Evolutionary conservation across 2,329 filamentous ascomycete species (phyloP).

Genomic region (Epichloe coenophiala): DNA sequence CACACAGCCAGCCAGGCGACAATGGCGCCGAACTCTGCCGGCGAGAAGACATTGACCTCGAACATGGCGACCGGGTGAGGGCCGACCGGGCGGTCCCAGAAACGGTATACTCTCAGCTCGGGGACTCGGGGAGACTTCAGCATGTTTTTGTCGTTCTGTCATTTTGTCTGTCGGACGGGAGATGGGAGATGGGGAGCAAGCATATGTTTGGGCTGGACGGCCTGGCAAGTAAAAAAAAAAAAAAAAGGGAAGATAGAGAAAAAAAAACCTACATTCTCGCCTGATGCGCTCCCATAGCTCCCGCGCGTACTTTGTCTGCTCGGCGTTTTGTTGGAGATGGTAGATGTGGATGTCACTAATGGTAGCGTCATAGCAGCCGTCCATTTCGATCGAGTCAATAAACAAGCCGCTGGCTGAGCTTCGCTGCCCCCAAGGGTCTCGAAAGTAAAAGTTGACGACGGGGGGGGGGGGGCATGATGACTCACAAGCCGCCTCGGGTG

Average conservation of each 20-base stretch:
- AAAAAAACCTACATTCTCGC: slow-evolving; percentile 48
- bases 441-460: too few species aligned
- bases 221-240: not conserved
- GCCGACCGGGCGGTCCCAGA: slow-evolving; percentile 67
- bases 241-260: slow-evolving; percentile 9
- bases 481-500: slow-evolving; percentile 56
- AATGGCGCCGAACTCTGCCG: slow-evolving; percentile 80
- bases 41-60: slow-evolving; percentile 78
- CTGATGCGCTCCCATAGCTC: slow-evolving; percentile 68
- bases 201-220: too few species aligned
- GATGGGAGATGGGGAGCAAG: too few species aligned
- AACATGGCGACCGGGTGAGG: slow-evolving; percentile 83
- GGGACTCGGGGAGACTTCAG: slow-evolving; percentile 45
- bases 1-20: slow-evolving; percentile 74
- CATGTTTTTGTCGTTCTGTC: not conserved
- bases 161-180: too few species aligned
- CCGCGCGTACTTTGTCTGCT: slow-evolving; percentile 52
- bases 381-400: not conserved
- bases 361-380: not conserved
- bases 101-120: slow-evolving; percentile 65
- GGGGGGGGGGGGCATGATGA: slow-evolving; percentile 4
- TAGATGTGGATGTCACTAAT: slow-evolving; percentile 71
- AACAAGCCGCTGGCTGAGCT: not conserved
- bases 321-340: slow-evolving; percentile 50
- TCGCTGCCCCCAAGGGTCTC: too few species aligned